These are phyloP conservation scores for Pilatotrama ljubarskyi DNA, from an alignment of 768 basidiomycete species.

Conservation along the genomic window DNA sequence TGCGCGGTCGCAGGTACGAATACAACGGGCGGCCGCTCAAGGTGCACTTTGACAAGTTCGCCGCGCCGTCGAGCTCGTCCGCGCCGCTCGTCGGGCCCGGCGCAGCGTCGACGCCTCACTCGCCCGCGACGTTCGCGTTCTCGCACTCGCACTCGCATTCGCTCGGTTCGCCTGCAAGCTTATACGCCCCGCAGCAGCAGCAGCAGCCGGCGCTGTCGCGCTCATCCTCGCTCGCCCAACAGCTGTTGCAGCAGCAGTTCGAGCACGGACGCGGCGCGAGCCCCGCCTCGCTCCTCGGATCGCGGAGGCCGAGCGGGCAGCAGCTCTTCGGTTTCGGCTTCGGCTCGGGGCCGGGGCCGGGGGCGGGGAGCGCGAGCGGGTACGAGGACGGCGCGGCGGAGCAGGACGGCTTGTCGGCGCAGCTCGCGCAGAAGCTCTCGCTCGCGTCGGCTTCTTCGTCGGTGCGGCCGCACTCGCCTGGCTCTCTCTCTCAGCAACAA, in stretches of 20 bases:
- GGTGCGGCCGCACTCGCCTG: conserved; percentile 6
- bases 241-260: conserved; percentile 18
- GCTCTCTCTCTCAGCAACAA: not conserved
- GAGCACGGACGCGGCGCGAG: conserved; percentile 10
- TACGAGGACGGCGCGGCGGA: conserved; percentile 7
- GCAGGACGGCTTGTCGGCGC: not conserved
- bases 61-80: conserved; percentile 34
- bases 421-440: conserved; percentile 13
- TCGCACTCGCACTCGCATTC: conserved; percentile 5
- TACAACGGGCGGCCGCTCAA: conserved; percentile 85
- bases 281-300: conserved; percentile 1
- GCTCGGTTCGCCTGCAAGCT: not conserved
- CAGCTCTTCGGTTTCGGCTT: not conserved
- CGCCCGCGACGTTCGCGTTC: conserved; percentile 17
- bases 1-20: conserved; percentile 80
- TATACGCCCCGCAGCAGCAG: not conserved
- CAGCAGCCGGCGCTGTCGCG: conserved; percentile 12
- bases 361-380: not conserved
- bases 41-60: conserved; percentile 89
- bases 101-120: conserved; percentile 12
- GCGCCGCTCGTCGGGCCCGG: conserved; percentile 19
- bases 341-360: not conserved
- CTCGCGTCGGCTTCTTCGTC: conserved; percentile 9
- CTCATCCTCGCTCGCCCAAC: conserved; percentile 23
- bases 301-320: conserved; percentile 7